Base-by-base conservation (phyloP, 1,284 basidiomycete species). In the Sanghuangporus baumii region DNA sequence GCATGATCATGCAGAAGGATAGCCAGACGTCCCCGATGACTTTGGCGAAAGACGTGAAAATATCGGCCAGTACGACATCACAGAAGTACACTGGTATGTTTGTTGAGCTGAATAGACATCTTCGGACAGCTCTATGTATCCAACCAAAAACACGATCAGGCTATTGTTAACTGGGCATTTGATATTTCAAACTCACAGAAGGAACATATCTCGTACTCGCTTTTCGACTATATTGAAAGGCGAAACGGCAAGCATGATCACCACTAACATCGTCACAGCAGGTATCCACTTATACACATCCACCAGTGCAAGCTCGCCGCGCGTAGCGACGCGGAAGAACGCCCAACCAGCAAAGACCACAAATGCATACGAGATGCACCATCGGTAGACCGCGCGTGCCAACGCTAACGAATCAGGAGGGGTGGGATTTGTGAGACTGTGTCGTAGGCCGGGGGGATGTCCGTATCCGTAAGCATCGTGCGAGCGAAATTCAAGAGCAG, bases 31-130 rank as follows among this genome's bases (percentile, higher is more conserved):
- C 96, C 16, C 95, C 97, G 41, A 98, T 79, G 34, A 99, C 95
- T 76, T 98, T 98, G 48, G 97, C 95, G 69, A 94, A 97, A 0
- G 94, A 97, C 0, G 97, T 99, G 69, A 97, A 84, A 65, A 98
- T 86, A 81, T 99, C 97, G 61, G 96, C 96, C 62, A 97, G 86
- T 54, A 99, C 85, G 54, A 99, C 87, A 71, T 99, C 96, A 48
- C 88, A 87, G 74, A 99, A 99, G 71, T 88, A 86, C 51, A 96
- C 81, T 1, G 86, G 83, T 56, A 81, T 79, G 59, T 79, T 78
- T 36, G 81, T 72, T 0, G 85, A 79, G 26, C 91, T 85, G 54
- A 88, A 81, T 37, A 95, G 69, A 71, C 94, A 95, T 67, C 94
- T 82, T 57, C 80, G 78, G 34, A 93, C 70, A 1, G 89, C 78